Percentiles rank a stretch among this genome's conserved stretches.
Conservation (phyloP, 345 rosid genomes). For the Diplotaxis tenuifolia region DNA sequence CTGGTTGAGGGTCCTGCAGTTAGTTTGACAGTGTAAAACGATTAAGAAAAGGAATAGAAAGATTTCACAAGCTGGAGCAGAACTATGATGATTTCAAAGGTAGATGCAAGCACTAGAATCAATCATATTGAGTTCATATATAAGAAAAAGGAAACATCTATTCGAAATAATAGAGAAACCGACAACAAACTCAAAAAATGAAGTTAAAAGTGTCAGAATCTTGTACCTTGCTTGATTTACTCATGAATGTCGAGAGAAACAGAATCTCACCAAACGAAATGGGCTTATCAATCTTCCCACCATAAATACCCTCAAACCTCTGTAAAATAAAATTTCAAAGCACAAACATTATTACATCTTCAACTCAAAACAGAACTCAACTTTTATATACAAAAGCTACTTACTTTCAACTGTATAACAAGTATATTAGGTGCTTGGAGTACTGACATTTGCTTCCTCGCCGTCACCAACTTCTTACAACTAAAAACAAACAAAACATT, state of each 20-base stretch:
- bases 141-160: not conserved
- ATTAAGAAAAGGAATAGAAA: not conserved
- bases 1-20: constrained; percentile 78
- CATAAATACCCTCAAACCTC: constrained; percentile 90
- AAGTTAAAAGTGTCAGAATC: constrained; percentile 21
- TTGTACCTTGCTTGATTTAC: constrained; percentile 80
- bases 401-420: constrained; percentile 91
- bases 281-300: constrained; percentile 81
- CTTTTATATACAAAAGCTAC: constrained; percentile 16
- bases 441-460: constrained; percentile 94
- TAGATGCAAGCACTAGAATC: not conserved
- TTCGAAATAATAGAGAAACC: not conserved
- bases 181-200: not conserved
- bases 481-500: constrained; percentile 52
- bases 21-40: constrained; percentile 1
- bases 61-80: not conserved
- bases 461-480: constrained; percentile 90
- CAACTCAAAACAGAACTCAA: not conserved
- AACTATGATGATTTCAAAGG: constrained; percentile 8
- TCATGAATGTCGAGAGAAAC: constrained; percentile 83
- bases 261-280: constrained; percentile 77
- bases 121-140: not conserved
- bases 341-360: not conserved
- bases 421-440: constrained; percentile 87
- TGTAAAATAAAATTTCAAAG: constrained; percentile 32